Evolutionary conservation across 2,329 filamentous ascomycete species (phyloP).

Genomic region (Aspergillus terreus): DNA sequence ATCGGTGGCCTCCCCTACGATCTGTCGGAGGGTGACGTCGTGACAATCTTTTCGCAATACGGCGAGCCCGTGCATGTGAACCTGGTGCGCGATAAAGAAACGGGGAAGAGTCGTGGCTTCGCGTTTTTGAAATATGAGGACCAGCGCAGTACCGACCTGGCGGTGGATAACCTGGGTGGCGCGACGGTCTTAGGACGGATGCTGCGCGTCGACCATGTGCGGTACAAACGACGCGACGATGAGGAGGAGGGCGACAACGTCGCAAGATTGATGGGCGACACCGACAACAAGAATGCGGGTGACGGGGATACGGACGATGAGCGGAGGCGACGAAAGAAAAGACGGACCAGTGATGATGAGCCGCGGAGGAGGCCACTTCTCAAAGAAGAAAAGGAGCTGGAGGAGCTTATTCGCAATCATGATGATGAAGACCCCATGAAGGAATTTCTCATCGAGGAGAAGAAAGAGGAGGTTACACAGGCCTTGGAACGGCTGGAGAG

Average conservation of each 20-base stretch:
- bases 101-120: slow-evolving; percentile 90
- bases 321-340: slow-evolving; percentile 27
- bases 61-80: slow-evolving; percentile 94
- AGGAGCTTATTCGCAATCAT: slow-evolving; percentile 69
- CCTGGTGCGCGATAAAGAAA: slow-evolving; percentile 89
- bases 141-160: slow-evolving; percentile 90
- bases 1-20: slow-evolving; percentile 92
- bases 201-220: slow-evolving; percentile 84
- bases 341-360: slow-evolving; percentile 41
- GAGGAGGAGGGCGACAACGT: slow-evolving; percentile 50
- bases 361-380: slow-evolving; percentile 58
- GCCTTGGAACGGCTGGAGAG: slow-evolving; percentile 57
- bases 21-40: slow-evolving; percentile 89
- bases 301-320: slow-evolving; percentile 39
- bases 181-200: slow-evolving; percentile 76
- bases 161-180: slow-evolving; percentile 92
- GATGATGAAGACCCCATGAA: slow-evolving; percentile 99
- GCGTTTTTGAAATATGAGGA: slow-evolving; percentile 98
- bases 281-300: slow-evolving; percentile 21
- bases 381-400: slow-evolving; percentile 77
- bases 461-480: slow-evolving; percentile 79
- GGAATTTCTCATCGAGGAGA: slow-evolving; percentile 80
- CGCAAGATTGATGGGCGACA: slow-evolving; percentile 47
- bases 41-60: slow-evolving; percentile 95
- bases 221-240: slow-evolving; percentile 85